Conservation (phyloP, 192 early-diverging fungal genomes). For the Coemansia sp. region DNA sequence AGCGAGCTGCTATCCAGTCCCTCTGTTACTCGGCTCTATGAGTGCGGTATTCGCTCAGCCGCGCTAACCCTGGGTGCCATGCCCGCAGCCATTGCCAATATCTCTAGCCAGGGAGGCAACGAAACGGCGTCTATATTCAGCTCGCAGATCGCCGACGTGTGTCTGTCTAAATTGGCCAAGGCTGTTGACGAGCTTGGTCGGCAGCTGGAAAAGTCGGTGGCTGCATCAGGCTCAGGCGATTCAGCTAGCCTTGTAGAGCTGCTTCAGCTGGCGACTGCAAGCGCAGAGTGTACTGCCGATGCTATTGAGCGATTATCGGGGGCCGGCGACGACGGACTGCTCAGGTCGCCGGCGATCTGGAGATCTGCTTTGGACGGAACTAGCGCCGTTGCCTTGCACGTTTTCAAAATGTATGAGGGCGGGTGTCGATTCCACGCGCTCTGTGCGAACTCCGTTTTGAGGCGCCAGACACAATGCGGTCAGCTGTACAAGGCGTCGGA, state of each 20-base stretch:
- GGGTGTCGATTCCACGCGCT: constrained; percentile 14
- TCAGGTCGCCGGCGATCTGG: constrained; percentile 32
- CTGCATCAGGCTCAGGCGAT: neutral
- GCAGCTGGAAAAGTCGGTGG: neutral
- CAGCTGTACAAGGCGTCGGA: constrained; percentile 3
- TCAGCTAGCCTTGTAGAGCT: neutral
- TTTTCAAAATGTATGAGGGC: constrained; percentile 24
- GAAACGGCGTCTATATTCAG: constrained; percentile 1
- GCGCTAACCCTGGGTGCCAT: constrained; percentile 13
- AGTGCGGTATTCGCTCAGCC: constrained; percentile 12
- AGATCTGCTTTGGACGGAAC: constrained; percentile 29
- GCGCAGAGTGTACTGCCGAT: constrained; percentile 1
- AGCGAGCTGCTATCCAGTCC: constrained; percentile 8
- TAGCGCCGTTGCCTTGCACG: constrained; percentile 17
- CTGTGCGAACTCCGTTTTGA: constrained; percentile 3
- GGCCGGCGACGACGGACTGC: constrained; percentile 13
- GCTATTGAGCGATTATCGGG: constrained; percentile 16
- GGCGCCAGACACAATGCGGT: neutral
- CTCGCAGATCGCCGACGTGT: constrained; percentile 26
- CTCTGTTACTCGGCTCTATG: constrained; percentile 7
- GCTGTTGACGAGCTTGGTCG: constrained; percentile 15
- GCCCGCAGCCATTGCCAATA: constrained; percentile 17
- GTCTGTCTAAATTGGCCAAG: constrained; percentile 13
- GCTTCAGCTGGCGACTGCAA: constrained; percentile 2
- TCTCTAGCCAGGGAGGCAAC: constrained; percentile 25